Percentiles rank a stretch among this genome's conserved stretches.
These are phyloP conservation scores for Didymella exigua DNA, from an alignment of 2,329 filamentous ascomycete species.

Conservation along the genomic window DNA sequence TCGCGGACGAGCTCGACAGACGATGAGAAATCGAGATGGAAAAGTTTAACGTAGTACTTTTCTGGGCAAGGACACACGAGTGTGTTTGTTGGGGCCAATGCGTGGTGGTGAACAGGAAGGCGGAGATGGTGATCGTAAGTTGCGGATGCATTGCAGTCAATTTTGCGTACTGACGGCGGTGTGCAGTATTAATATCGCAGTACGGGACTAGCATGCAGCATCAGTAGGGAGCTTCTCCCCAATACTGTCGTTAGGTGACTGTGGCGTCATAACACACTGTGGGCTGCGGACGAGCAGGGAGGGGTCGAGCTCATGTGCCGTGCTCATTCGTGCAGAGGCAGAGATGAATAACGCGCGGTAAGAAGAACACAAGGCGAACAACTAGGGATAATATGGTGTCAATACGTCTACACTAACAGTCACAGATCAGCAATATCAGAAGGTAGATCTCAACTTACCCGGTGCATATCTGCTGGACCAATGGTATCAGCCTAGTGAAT, in stretches of 20 bases:
- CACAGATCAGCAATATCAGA: neutral
- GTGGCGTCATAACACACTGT: too few species aligned
- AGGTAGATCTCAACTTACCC: neutral
- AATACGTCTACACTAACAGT: neutral
- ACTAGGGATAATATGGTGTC: neutral
- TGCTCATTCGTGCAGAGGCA: too few species aligned
- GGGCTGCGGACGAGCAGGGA: neutral
- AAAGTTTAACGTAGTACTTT: too few species aligned
- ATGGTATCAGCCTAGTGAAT: too few species aligned
- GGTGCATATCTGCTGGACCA: neutral
- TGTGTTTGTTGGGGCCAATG: neutral
- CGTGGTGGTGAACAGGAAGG: neutral
- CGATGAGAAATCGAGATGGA: neutral
- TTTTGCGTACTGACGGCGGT: neutral
- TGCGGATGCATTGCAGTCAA: neutral
- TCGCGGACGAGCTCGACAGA: slow-evolving; percentile 7
- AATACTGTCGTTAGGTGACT: neutral
- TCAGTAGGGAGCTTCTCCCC: neutral
- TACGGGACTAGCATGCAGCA: neutral
- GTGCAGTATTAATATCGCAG: neutral
- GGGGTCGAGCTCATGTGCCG: neutral
- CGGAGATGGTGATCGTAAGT: neutral
- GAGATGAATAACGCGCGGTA: too few species aligned
- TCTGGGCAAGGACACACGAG: neutral
- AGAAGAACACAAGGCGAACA: neutral